These are phyloP conservation scores for Passalora sequoiae DNA, from an alignment of 2,329 filamentous ascomycete genomes.

Conservation along the genomic window DNA sequence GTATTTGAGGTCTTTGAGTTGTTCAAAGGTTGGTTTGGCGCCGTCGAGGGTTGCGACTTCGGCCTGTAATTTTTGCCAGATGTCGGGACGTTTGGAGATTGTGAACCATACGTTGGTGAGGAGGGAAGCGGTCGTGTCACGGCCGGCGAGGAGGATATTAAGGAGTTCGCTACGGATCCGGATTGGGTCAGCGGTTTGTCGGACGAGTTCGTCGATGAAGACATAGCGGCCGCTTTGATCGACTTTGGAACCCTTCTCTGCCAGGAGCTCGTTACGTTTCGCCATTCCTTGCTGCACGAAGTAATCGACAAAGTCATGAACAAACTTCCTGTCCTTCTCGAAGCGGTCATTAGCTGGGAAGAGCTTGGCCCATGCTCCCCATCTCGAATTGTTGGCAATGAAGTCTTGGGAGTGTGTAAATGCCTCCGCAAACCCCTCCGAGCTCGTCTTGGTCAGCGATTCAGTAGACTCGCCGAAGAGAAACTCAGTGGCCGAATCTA, in stretches of 20 bases:
- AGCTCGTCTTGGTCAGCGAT: conserved; percentile 24
- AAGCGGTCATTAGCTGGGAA: conserved; percentile 35
- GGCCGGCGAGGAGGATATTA: conserved; percentile 50
- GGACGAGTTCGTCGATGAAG: conserved; percentile 47
- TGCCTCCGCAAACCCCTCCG: conserved; percentile 31
- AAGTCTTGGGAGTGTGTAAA: conserved; percentile 31
- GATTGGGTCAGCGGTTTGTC: conserved; percentile 44
- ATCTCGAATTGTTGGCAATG: conserved; percentile 25
- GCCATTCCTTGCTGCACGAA: conserved; percentile 44
- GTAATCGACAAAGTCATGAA: conserved; percentile 46
- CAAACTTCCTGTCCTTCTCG: conserved; percentile 36
- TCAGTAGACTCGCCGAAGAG: conserved; percentile 53
- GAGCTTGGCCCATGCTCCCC: conserved; percentile 20
- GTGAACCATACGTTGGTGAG: conserved; percentile 45
- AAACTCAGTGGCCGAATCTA: conserved; percentile 64
- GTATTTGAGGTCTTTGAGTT: conserved; percentile 35
- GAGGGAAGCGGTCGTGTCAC: conserved; percentile 51
- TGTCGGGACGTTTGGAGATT: conserved; percentile 29
- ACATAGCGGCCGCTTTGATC: conserved; percentile 39
- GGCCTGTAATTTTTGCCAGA: conserved; percentile 28
- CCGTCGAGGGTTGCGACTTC: conserved; percentile 28
- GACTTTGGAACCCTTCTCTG: conserved; percentile 31
- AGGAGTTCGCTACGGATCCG: conserved; percentile 47
- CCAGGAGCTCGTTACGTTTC: conserved; percentile 28
- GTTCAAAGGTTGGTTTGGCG: conserved; percentile 39